Percentiles rank a stretch among this genome's conserved stretches.
Evolutionary conservation across 305 asterid genomes (phyloP).

Genomic region (Fraxinus baroniana): DNA sequence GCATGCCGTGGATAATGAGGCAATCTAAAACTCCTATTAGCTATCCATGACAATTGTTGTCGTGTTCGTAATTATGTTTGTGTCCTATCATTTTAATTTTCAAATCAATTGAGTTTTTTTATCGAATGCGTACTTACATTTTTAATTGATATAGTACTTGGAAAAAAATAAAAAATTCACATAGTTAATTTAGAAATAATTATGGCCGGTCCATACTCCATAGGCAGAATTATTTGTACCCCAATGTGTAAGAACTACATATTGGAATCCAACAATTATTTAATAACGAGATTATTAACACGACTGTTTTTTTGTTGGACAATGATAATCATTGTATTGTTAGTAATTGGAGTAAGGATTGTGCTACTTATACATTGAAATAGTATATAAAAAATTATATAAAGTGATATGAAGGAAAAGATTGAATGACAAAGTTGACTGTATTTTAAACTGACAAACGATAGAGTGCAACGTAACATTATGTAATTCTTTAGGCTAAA

Average conservation of each 20-base stretch:
- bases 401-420: too few relatives aligned
- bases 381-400: too few relatives aligned
- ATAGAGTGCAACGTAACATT: too few relatives aligned
- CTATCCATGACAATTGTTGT: background rate
- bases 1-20: background rate
- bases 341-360: too few relatives aligned
- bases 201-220: background rate
- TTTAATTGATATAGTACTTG: background rate
- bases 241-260: too few relatives aligned
- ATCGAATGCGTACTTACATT: background rate
- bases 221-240: background rate
- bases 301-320: background rate
- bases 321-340: background rate
- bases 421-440: too few relatives aligned
- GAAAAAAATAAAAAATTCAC: background rate
- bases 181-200: background rate
- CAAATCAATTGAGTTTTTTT: too few relatives aligned
- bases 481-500: too few relatives aligned
- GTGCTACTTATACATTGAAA: too few relatives aligned
- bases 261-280: background rate
- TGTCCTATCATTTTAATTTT: background rate
- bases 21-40: background rate
- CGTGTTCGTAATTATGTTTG: background rate
- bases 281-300: background rate
- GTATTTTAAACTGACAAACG: too few relatives aligned